Percentiles rank a stretch among this genome's conserved stretches.
Evolutionary conservation across 2,329 filamentous ascomycete genomes (phyloP).

Genomic region (Colletotrichum higginsianum): DNA sequence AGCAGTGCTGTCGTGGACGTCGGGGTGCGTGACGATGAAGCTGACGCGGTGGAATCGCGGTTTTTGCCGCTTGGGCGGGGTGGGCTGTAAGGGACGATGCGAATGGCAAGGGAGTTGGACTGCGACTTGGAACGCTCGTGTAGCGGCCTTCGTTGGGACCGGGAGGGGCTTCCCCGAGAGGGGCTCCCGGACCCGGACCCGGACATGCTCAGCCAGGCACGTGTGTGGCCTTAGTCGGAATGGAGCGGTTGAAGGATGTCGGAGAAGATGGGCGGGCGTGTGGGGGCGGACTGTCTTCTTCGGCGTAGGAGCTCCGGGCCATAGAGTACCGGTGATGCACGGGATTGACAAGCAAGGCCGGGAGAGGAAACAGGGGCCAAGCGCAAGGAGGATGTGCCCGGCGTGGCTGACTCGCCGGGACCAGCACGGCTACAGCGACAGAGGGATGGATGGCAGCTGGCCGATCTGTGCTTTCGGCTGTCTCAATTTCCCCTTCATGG

Average conservation of each 20-base stretch:
- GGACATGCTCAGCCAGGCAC: slow-evolving; percentile 46
- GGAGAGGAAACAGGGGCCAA: slow-evolving; percentile 4
- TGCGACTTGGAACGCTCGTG: slow-evolving; percentile 59
- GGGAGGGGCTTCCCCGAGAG: slow-evolving; percentile 42
- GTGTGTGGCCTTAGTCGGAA: background rate
- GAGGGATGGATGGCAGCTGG: slow-evolving; percentile 4
- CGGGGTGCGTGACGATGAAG: slow-evolving; percentile 41
- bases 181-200: slow-evolving; percentile 46
- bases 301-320: slow-evolving; percentile 19
- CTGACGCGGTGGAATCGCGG: slow-evolving; percentile 38
- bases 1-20: slow-evolving; percentile 33
- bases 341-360: slow-evolving; percentile 1
- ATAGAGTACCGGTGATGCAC: slow-evolving; percentile 26
- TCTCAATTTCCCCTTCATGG: background rate
- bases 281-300: slow-evolving; percentile 30
- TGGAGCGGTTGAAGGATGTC: background rate
- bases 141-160: slow-evolving; percentile 52
- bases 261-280: slow-evolving; percentile 30
- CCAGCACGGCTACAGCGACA: slow-evolving; percentile 9
- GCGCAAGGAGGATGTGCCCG: slow-evolving; percentile 6
- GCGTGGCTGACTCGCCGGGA: slow-evolving; percentile 18
- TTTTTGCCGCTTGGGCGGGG: slow-evolving; percentile 52
- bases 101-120: slow-evolving; percentile 60
- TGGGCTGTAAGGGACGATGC: slow-evolving; percentile 65
- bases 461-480: slow-evolving; percentile 32